These are phyloP conservation scores for Scheffersomyces ergatensis DNA, from an alignment of 805 yeast genomes.

Conservation along the genomic window DNA sequence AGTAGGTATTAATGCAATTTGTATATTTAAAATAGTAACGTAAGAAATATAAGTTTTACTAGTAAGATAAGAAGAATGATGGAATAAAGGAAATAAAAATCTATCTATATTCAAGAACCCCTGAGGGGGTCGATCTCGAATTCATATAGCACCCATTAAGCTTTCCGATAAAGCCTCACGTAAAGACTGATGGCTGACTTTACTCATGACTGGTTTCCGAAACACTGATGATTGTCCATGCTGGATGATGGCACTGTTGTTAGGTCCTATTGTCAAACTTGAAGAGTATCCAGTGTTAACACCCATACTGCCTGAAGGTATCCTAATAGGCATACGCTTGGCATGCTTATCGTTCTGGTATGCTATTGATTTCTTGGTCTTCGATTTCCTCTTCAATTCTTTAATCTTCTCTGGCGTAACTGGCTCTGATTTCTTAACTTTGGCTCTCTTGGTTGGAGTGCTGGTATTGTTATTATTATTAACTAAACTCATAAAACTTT, in stretches of 20 bases:
- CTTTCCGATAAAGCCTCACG: constrained; percentile 41
- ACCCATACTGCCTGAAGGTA: constrained; percentile 6
- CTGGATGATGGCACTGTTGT: constrained; percentile 36
- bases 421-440: constrained; percentile 5
- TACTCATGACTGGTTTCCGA: constrained; percentile 30
- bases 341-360: constrained; percentile 23
- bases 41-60: not conserved
- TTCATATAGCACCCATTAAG: constrained; percentile 9
- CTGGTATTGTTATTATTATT: not conserved
- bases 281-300: constrained; percentile 38
- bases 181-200: constrained; percentile 47
- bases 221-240: constrained; percentile 44
- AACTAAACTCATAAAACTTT: constrained; percentile 16
- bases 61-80: not conserved
- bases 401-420: constrained; percentile 12
- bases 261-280: constrained; percentile 39
- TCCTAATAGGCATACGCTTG: constrained; percentile 30
- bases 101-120: too few relatives aligned
- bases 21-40: not conserved
- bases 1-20: not conserved
- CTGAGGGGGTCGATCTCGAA: too few relatives aligned
- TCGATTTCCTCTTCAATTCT: constrained; percentile 6
- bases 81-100: not conserved
- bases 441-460: constrained; percentile 3
- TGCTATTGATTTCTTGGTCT: constrained; percentile 18